Evolutionary conservation across 345 rosid species (phyloP).

Genomic region (Acer campestre): DNA sequence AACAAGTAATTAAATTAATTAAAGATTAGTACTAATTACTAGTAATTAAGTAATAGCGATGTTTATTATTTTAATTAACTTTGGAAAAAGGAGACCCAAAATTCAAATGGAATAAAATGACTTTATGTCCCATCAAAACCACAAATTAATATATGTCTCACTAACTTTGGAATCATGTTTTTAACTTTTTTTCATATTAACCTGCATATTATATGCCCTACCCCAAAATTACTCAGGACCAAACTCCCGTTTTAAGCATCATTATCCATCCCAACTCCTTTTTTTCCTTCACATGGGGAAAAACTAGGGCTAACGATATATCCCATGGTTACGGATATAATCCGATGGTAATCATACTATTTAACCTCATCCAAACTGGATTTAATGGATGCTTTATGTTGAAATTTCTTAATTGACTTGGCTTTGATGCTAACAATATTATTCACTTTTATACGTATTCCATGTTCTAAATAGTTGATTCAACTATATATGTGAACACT

Average conservation of each 20-base stretch:
- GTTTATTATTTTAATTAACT: not conserved
- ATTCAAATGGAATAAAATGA: conserved; percentile 29
- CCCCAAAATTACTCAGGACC: not conserved
- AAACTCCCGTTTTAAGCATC: conserved; percentile 21
- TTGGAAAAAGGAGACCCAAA: conserved; percentile 24
- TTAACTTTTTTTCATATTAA: conserved; percentile 22
- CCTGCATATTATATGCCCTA: conserved; percentile 17
- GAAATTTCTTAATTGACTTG: no score
- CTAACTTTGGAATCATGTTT: conserved; percentile 25
- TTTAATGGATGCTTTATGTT: no score
- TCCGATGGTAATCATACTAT: no score
- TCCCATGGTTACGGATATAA: no score
- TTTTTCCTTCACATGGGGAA: no score
- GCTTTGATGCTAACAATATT: no score
- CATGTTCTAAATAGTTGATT: no score
- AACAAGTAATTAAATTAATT: not conserved
- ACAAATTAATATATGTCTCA: not conserved
- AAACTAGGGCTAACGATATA: no score
- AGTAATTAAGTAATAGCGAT: not conserved
- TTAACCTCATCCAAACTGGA: no score
- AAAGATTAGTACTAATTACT: not conserved
- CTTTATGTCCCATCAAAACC: conserved; percentile 53
- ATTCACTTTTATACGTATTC: no score
- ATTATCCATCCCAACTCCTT: not conserved
- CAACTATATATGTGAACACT: no score